Evolutionary conservation across 257 asterid species (phyloP).

Genomic region (Nicotiana attenuata): DNA sequence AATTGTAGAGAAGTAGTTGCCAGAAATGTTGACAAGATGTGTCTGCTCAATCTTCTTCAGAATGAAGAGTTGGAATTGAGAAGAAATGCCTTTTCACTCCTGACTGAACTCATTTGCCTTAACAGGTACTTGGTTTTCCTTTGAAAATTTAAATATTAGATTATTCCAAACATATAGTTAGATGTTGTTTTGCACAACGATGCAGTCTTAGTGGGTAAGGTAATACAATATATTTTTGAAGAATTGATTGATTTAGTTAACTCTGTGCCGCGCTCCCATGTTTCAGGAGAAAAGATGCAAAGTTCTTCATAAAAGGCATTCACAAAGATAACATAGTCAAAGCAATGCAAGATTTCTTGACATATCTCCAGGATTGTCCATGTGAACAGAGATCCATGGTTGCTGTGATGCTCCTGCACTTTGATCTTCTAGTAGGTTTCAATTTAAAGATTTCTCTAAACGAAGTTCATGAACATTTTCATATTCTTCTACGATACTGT

Average conservation of each 20-base stretch:
- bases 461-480: neutral
- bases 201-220: neutral
- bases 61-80: conserved; percentile 28
- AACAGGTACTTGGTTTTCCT: conserved; percentile 44
- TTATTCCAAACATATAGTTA: neutral
- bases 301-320: conserved; percentile 38
- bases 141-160: too few relatives aligned
- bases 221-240: too few relatives aligned
- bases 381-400: conserved; percentile 46
- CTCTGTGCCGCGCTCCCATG: neutral
- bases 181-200: neutral
- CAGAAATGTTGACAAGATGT: conserved; percentile 30
- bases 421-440: conserved; percentile 59
- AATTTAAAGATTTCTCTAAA: neutral
- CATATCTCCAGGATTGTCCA: conserved; percentile 42
- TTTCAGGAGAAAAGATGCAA: conserved; percentile 57
- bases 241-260: neutral
- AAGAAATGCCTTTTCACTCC: conserved; percentile 31
- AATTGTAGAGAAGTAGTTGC: conserved; percentile 42
- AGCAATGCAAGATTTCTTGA: conserved; percentile 39
- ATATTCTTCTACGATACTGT: neutral
- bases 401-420: conserved; percentile 56
- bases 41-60: conserved; percentile 44
- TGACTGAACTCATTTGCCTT: conserved; percentile 56
- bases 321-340: conserved; percentile 34